These are phyloP conservation scores for Erysimum cheiranthoides DNA, from an alignment of 345 rosid genomes.

Conservation along the genomic window DNA sequence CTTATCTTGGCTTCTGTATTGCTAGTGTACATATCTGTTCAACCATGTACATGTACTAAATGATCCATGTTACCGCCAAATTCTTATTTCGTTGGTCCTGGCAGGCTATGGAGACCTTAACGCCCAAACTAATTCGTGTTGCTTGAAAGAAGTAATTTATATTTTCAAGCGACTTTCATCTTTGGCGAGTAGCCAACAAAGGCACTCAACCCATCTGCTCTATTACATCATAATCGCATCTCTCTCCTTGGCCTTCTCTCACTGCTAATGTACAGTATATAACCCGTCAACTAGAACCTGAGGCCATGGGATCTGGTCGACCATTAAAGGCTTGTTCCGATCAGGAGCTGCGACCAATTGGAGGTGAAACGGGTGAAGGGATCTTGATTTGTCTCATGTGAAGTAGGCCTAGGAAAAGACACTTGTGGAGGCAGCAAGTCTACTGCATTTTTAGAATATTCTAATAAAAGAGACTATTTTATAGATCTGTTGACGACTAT, in stretches of 20 bases:
- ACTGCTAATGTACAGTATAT: neutral
- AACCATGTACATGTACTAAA: slow-evolving; percentile 8
- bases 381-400: slow-evolving; percentile 9
- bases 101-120: slow-evolving; percentile 14
- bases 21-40: slow-evolving; percentile 17
- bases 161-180: neutral
- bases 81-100: slow-evolving; percentile 19
- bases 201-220: slow-evolving; percentile 1
- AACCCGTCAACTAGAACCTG: neutral
- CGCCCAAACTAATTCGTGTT: slow-evolving; percentile 3
- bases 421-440: slow-evolving; percentile 29
- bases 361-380: neutral
- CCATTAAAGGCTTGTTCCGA: neutral
- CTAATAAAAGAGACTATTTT: slow-evolving; percentile 41
- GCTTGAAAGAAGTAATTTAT: slow-evolving; percentile 3
- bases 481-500: slow-evolving; percentile 38
- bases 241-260: neutral
- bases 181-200: neutral
- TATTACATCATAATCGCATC: neutral
- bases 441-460: slow-evolving; percentile 43
- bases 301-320: slow-evolving; percentile 5
- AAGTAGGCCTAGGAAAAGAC: neutral
- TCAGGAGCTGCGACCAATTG: slow-evolving; percentile 7
- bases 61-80: slow-evolving; percentile 14
- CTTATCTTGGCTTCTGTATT: slow-evolving; percentile 3